Evolutionary conservation across 495 filamentous ascomycete species (phyloP), one percentile per base, ranked within the genome.

Genomic region (Oidiodendron maius): DNA sequence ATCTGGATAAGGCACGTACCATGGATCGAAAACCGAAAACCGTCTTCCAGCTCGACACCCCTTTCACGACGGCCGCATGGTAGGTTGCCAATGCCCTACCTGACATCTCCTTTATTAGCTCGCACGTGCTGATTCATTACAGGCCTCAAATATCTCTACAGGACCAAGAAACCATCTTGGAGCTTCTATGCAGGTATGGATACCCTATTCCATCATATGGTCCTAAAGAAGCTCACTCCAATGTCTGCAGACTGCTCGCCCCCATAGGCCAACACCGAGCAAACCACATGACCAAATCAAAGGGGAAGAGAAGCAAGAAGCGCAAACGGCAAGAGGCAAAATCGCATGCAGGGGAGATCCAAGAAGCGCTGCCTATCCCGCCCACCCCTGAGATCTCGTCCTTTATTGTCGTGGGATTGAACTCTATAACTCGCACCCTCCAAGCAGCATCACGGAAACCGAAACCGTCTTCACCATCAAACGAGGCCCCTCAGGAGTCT

Each of bases 321-420:
- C 39, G 72, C 37, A 74, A 72, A 42, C 35, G 41, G 8, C 43
- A 42, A 11, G 52, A 57, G 15, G 28, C 26, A 1, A 48, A 55
- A 23, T 35, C 40, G 16, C n/a, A n/a, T n/a, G 47, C 48, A 21
- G 39, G 53, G 15, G 23, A 51, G 38, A 9, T 18, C n/a, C 16
- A 36, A 46, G 36, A 21, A 52, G n/a, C 21, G 37, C 34, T 41
- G 41, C 3, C 23, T 46, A 46, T 18, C 39, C 16, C 71, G 30
- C 66, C 74, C 18, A 45, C 48, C 18, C 79, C 77, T 16, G 71
- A 74, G 21, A 50, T 83, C 9, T 55, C 64, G n/a, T 53, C 63
- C 8, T 67, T 74, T 52, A 46, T 86, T 32, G 74, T 79, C 4
- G 59, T 85, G 30, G 82, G 83, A 16, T 64, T 86, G 40, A 71